A percentile compares a stretch with the other conserved stretches of the same genome.
These are phyloP conservation scores for Talaromyces sp. DNA, from an alignment of 2,329 filamentous ascomycete genomes.

Conservation along the genomic window DNA sequence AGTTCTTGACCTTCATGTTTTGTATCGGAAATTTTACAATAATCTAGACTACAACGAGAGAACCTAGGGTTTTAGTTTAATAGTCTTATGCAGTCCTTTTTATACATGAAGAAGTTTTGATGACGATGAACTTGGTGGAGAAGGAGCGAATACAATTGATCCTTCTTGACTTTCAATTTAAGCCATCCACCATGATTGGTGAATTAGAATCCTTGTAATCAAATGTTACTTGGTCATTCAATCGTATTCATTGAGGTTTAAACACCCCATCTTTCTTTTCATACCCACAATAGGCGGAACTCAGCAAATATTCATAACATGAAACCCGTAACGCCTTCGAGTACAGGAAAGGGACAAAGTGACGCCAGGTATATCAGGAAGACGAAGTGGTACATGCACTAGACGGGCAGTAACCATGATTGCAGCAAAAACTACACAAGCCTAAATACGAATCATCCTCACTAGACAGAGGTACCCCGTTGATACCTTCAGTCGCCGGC, in stretches of 20 bases:
- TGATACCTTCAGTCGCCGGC: conserved; percentile 25
- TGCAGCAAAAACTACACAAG: conserved; percentile 48
- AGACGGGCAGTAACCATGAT: conserved; percentile 47
- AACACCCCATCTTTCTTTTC: background rate
- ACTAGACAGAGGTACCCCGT: conserved; percentile 22
- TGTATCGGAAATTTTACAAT: background rate
- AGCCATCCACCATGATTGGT: background rate
- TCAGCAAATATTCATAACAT: background rate
- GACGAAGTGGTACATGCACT: conserved; percentile 19
- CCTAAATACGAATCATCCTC: conserved; percentile 41
- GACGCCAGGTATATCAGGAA: background rate
- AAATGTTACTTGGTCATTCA: background rate
- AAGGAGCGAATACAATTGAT: background rate
- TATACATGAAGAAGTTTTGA: background rate
- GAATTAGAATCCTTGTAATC: background rate
- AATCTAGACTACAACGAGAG: background rate
- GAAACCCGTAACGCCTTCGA: background rate
- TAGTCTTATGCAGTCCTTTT: background rate
- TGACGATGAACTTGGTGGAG: background rate
- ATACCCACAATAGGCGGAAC: background rate
- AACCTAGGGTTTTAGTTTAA: background rate
- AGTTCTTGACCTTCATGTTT: no score
- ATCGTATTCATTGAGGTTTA: background rate
- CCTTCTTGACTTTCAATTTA: background rate
- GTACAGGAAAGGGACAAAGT: background rate